Evolutionary conservation across 352 stramenopile genomes (phyloP), one percentile per base, ranked within the genome.

Genomic region (Globisporangium recalcitrans): DNA sequence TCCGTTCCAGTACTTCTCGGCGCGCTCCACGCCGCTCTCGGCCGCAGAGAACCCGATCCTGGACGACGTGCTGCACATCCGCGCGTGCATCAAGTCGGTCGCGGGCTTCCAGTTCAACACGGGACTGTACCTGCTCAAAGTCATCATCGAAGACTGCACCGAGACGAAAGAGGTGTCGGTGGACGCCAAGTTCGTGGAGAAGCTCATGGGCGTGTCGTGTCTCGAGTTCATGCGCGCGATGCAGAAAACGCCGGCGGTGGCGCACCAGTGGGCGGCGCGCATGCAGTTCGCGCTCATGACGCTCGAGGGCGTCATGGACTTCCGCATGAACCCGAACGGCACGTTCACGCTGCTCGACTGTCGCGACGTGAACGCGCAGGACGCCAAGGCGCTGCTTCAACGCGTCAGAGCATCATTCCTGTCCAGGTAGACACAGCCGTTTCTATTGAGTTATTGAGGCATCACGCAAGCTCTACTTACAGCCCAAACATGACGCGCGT

Each of bases 261-360:
- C 80, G 0, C 80, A 89, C 46, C 47, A 63, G 13, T 90, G 83
- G 75, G 83, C 82, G 0, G 79, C 83, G 22, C 75, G 70, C 31
- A 94, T 94, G 85, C 85, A 94, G 53, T 83, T 91, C 61, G 65
- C 69, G 53, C 77, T 94, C 24, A 91, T 91, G 81, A 90, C 74
- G 16, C 74, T 94, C 59, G 80, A 94, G 61, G 85, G 85, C 22
- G 67, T 92, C 38, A 91, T 94, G 83, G 73, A 63, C 14, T 81
- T 86, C 62, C 74, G 70, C 26, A 47, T 54, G 52, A 57, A 52
- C 48, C 73, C 47, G 13, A 69, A 67, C 32, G 58, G 66, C 49
- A 75, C 65, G 34, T 66, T 85, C 36, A 81, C 80, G 42, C 67
- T 91, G 14, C 52, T 85, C 48, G 64, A 75, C 29, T 88, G 78